Conservation (phyloP, 129 eudicot species). For the Tanacetum coccineum region DNA sequence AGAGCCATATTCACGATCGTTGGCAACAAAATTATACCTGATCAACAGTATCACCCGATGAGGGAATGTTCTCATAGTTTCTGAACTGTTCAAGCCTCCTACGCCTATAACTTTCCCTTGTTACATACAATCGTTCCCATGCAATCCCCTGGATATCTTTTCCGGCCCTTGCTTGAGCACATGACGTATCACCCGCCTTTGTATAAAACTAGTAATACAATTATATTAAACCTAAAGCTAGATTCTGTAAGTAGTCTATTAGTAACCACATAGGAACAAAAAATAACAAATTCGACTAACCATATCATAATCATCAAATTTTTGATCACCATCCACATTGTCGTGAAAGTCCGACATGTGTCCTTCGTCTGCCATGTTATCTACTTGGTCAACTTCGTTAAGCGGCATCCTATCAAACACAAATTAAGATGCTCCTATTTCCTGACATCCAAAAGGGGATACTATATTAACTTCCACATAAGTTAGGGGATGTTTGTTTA, state of each 20-base stretch:
- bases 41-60: slow-evolving; percentile 28
- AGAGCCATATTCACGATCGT: not conserved
- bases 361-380: slow-evolving; percentile 54
- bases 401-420: slow-evolving; percentile 33
- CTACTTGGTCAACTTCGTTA: slow-evolving; percentile 37
- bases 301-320: slow-evolving; percentile 57
- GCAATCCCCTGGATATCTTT: slow-evolving; percentile 88
- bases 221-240: slow-evolving; percentile 5
- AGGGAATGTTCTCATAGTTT: slow-evolving; percentile 28
- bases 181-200: slow-evolving; percentile 78
- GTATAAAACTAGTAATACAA: slow-evolving; percentile 4
- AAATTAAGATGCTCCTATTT: not conserved
- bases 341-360: slow-evolving; percentile 43
- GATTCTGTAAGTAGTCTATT: not conserved
- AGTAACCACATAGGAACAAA: not conserved
- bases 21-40: slow-evolving; percentile 25
- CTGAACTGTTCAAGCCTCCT: slow-evolving; percentile 27
- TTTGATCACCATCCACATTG: slow-evolving; percentile 42
- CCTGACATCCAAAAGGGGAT: slow-evolving; percentile 10
- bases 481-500: not conserved
- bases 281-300: slow-evolving; percentile 33
- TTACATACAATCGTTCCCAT: slow-evolving; percentile 68
- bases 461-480: slow-evolving; percentile 1
- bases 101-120: slow-evolving; percentile 39
- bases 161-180: slow-evolving; percentile 72